Conservation (phyloP, 2,329 filamentous ascomycete species). For the Nigrospora sphaerica region DNA sequence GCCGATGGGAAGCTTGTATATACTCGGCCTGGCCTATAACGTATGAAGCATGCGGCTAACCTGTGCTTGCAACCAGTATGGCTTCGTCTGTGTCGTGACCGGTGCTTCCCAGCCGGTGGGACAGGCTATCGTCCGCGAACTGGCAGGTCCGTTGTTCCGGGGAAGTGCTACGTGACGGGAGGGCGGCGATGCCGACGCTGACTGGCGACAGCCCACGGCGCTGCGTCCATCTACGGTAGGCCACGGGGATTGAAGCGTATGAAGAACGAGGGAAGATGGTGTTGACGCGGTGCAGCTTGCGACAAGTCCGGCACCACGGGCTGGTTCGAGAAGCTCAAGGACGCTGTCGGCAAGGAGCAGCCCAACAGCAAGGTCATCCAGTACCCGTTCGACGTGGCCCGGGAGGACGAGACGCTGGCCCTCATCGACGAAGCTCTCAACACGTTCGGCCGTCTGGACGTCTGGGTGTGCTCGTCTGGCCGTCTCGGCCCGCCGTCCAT, state of each 20-base stretch:
- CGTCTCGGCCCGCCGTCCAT: constrained; percentile 51
- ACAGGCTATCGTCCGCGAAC: constrained; percentile 50
- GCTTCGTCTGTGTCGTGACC: constrained; percentile 58
- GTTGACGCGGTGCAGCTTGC: constrained; percentile 32
- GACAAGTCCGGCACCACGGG: constrained; percentile 33
- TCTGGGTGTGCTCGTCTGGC: constrained; percentile 53
- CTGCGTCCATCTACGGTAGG: constrained; percentile 53
- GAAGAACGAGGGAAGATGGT: neutral
- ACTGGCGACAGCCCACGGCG: constrained; percentile 45
- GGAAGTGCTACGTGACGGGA: neutral
- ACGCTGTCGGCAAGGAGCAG: constrained; percentile 30
- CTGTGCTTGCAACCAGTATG: constrained; percentile 36
- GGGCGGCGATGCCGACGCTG: constrained; percentile 7
- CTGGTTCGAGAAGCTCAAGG: constrained; percentile 30
- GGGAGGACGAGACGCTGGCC: constrained; percentile 51
- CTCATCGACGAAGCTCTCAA: constrained; percentile 59
- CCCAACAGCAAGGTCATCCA: constrained; percentile 55
- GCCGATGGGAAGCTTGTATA: constrained; percentile 17
- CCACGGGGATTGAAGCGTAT: neutral
- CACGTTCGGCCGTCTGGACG: constrained; percentile 49
- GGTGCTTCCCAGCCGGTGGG: constrained; percentile 55
- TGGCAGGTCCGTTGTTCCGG: constrained; percentile 37
- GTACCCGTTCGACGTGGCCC: constrained; percentile 51
- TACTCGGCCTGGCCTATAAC: constrained; percentile 3
- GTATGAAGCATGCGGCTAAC: neutral